Percentiles rank a stretch among this genome's conserved stretches.
Conservation (phyloP, 2,329 filamentous ascomycete genomes). For the Claviceps capensis region DNA sequence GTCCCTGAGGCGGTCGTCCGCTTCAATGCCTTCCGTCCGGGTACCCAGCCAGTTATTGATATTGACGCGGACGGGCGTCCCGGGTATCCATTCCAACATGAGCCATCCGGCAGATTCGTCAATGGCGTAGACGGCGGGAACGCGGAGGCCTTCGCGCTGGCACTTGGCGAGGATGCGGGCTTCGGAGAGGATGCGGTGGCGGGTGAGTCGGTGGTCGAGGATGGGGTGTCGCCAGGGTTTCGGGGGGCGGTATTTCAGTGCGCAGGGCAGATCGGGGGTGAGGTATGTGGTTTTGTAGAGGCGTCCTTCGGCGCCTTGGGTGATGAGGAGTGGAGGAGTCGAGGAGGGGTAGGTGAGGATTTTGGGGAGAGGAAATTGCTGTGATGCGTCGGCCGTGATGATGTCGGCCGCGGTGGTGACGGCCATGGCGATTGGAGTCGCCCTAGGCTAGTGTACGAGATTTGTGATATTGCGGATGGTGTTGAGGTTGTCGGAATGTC, state of each 20-base stretch:
- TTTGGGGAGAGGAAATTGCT: constrained; percentile 41
- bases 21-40: constrained; percentile 22
- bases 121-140: constrained; percentile 66
- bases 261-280: constrained; percentile 49
- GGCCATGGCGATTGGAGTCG: constrained; percentile 1
- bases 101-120: constrained; percentile 57
- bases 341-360: constrained; percentile 51
- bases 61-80: constrained; percentile 52
- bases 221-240: constrained; percentile 87
- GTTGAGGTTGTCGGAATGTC: not conserved
- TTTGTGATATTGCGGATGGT: not conserved
- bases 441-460: not conserved
- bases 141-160: constrained; percentile 61
- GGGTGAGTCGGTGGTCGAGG: constrained; percentile 77
- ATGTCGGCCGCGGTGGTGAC: not conserved
- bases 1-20: constrained; percentile 38
- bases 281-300: constrained; percentile 83
- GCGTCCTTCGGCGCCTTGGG: constrained; percentile 91
- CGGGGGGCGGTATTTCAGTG: constrained; percentile 79
- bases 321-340: constrained; percentile 53
- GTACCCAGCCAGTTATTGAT: constrained; percentile 55
- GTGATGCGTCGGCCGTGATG: constrained; percentile 9
- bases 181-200: constrained; percentile 77
- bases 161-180: constrained; percentile 73
- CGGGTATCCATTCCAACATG: constrained; percentile 74